phyloP scores from a whole-genome alignment of 768 basidiomycete species.

The Tricholoma saponaceum region DNA sequence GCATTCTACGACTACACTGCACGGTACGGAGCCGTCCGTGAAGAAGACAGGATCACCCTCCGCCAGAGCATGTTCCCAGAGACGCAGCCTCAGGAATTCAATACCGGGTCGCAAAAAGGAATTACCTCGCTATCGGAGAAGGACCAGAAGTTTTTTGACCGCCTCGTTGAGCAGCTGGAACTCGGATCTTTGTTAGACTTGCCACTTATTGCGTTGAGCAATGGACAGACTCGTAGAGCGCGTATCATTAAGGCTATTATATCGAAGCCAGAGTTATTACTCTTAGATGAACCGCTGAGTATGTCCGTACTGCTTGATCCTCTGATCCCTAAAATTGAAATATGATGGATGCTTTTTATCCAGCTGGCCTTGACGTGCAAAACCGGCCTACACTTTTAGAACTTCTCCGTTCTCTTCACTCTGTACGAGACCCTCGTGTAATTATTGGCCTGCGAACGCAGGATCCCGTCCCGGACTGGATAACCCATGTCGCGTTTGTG shows the following conservation, averaged over 20 bases:
- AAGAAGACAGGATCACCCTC: slow-evolving; percentile 78
- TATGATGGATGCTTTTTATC: not conserved
- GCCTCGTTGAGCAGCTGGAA: slow-evolving; percentile 51
- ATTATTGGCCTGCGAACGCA: slow-evolving; percentile 55
- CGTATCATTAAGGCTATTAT: slow-evolving; percentile 78
- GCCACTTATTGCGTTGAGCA: slow-evolving; percentile 81
- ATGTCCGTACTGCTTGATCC: slow-evolving; percentile 21
- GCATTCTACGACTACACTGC: slow-evolving; percentile 93
- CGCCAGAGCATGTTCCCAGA: slow-evolving; percentile 65
- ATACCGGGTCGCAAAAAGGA: slow-evolving; percentile 19
- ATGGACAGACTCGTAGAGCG: slow-evolving; percentile 88
- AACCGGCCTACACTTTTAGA: slow-evolving; percentile 53
- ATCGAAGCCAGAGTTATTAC: slow-evolving; percentile 61
- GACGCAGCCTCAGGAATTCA: slow-evolving; percentile 31
- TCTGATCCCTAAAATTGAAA: not conserved
- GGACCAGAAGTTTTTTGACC: slow-evolving; percentile 39
- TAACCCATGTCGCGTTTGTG: slow-evolving; percentile 62
- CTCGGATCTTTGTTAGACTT: slow-evolving; percentile 68
- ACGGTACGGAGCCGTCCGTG: slow-evolving; percentile 83
- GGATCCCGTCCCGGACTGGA: slow-evolving; percentile 69
- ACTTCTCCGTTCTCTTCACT: slow-evolving; percentile 27
- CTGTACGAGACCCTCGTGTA: slow-evolving; percentile 17
- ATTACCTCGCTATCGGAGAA: slow-evolving; percentile 14
- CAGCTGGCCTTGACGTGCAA: slow-evolving; percentile 74
- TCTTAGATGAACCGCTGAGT: slow-evolving; percentile 95